phyloP scores from a whole-genome alignment of 2,329 filamentous ascomycete genomes.

The Trichoderma sp. region DNA sequence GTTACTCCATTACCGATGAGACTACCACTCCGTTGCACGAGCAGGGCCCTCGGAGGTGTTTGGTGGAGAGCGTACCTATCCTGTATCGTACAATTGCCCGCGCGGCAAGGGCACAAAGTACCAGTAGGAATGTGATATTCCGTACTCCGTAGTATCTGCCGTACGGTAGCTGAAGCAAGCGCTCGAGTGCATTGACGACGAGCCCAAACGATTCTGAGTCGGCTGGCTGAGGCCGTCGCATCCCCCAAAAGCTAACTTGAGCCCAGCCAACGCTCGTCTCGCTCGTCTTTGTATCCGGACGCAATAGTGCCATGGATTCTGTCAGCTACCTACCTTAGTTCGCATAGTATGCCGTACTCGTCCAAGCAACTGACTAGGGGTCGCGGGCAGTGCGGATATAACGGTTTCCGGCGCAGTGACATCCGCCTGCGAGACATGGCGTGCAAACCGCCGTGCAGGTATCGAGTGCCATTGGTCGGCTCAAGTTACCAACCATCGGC shows the following conservation, averaged over 20 bases:
- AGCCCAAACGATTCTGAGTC: not conserved
- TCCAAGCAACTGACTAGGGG: not conserved
- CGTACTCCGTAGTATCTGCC: not conserved
- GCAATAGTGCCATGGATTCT: not conserved
- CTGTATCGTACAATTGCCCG: not conserved
- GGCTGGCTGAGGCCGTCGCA: not conserved
- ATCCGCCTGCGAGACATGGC: conserved; percentile 16
- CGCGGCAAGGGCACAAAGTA: not conserved
- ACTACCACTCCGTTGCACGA: not conserved
- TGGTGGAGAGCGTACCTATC: not conserved
- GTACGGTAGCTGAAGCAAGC: not conserved
- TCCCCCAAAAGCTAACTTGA: not conserved
- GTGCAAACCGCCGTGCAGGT: not conserved
- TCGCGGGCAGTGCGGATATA: conserved; percentile 2
- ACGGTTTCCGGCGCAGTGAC: conserved; percentile 1
- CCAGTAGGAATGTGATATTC: not conserved
- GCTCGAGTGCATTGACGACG: not conserved
- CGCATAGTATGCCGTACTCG: conserved; percentile 6
- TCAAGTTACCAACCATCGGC: not conserved
- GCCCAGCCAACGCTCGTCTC: not conserved
- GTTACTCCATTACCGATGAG: not conserved
- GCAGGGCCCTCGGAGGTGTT: conserved; percentile 6
- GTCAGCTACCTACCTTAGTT: not conserved
- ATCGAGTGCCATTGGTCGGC: conserved; percentile 13
- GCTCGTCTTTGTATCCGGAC: not conserved